These are phyloP conservation scores for Sugiyamaella xylanicola DNA, from an alignment of 1,139 yeast genomes.

Conservation along the genomic window DNA sequence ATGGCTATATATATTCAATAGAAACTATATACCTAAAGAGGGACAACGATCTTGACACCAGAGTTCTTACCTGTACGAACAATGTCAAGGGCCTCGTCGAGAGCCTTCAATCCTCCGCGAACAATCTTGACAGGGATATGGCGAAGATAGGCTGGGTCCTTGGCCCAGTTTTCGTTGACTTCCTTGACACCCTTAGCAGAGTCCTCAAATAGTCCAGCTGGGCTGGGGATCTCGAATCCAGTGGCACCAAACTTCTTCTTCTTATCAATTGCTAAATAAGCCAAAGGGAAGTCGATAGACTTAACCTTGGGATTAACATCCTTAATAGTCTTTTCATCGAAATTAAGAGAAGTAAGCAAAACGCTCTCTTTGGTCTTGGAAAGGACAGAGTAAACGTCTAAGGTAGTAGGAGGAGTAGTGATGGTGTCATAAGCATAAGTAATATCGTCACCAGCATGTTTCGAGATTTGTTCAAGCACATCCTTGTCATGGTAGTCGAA, in stretches of 20 bases:
- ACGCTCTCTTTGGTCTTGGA: constrained; percentile 17
- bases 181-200: constrained; percentile 30
- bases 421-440: constrained; percentile 63
- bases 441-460: constrained; percentile 46
- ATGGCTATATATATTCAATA: too few species aligned
- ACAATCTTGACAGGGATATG: constrained; percentile 44
- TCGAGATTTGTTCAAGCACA: constrained; percentile 53
- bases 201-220: constrained; percentile 30
- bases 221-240: constrained; percentile 28
- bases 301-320: constrained; percentile 30
- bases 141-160: constrained; percentile 25
- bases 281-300: constrained; percentile 39
- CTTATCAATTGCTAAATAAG: constrained; percentile 45
- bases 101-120: constrained; percentile 43
- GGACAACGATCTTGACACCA: constrained; percentile 44
- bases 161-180: constrained; percentile 27
- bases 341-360: constrained; percentile 15
- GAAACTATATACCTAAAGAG: too few species aligned
- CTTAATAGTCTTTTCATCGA: constrained; percentile 33
- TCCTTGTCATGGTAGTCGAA: constrained; percentile 63
- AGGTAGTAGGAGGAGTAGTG: constrained; percentile 35
- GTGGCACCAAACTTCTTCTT: constrained; percentile 34
- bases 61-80: constrained; percentile 43
- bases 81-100: constrained; percentile 43
- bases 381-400: constrained; percentile 10